phyloP scores from a whole-genome alignment of 108 stramenopile species.

The Stephanodiscus minutulus region DNA sequence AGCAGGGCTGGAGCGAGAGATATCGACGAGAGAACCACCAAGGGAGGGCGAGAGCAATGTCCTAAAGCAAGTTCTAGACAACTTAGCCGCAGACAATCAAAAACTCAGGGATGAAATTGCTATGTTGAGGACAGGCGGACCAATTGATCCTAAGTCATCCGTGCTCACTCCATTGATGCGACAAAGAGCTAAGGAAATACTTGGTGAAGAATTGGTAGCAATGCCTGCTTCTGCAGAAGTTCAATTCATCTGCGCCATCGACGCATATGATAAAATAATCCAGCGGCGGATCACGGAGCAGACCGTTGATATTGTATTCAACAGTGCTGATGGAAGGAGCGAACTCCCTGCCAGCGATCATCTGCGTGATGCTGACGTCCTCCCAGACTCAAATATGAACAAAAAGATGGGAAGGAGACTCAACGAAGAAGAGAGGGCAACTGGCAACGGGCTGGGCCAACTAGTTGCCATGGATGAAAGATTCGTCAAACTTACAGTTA shows the following conservation, averaged over 20 bases:
- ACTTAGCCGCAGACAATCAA: slow-evolving; percentile 48
- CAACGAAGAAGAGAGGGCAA: background rate
- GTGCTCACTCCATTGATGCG: slow-evolving; percentile 12
- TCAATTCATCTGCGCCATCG: slow-evolving; percentile 28
- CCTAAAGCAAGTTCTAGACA: slow-evolving; percentile 15
- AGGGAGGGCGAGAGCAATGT: slow-evolving; percentile 12
- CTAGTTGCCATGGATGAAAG: background rate
- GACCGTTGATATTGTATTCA: background rate
- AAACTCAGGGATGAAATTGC: slow-evolving; percentile 30
- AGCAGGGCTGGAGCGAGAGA: slow-evolving; percentile 53
- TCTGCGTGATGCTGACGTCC: background rate
- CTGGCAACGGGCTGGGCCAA: background rate
- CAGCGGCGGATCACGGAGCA: background rate
- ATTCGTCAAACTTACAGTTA: background rate
- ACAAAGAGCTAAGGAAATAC: slow-evolving; percentile 14
- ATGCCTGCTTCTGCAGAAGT: slow-evolving; percentile 28
- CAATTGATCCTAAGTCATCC: background rate
- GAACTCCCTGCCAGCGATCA: background rate
- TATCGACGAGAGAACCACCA: slow-evolving; percentile 20
- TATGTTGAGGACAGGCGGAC: background rate
- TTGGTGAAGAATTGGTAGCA: slow-evolving; percentile 13
- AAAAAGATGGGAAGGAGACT: background rate
- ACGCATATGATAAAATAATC: slow-evolving; percentile 13
- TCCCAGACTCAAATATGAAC: background rate
- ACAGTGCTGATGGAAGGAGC: background rate